Conservation (phyloP, 352 stramenopile species). For the Globisporangium echinulatum region DNA sequence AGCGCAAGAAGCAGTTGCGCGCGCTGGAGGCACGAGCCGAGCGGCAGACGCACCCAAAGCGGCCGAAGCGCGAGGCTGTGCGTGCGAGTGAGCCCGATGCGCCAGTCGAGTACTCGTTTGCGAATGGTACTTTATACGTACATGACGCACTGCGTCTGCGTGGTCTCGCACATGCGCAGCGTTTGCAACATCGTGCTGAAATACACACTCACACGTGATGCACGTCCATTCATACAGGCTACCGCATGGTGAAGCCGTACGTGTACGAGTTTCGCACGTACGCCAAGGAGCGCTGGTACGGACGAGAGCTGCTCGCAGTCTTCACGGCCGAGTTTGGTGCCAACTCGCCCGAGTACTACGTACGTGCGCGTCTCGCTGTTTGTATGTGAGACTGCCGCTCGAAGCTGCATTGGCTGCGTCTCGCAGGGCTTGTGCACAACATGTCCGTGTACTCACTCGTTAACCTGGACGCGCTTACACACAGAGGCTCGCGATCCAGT, state of each 20-base stretch:
- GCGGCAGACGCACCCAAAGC: slow-evolving; percentile 13
- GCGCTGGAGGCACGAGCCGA: slow-evolving; percentile 13
- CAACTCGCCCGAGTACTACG: slow-evolving; percentile 84
- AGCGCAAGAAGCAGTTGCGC: slow-evolving; percentile 39
- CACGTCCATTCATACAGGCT: slow-evolving; percentile 27
- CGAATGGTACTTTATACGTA: slow-evolving; percentile 25
- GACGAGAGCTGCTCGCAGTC: slow-evolving; percentile 87
- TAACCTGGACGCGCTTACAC: background rate
- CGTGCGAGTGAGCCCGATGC: background rate
- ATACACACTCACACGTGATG: background rate
- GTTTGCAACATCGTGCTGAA: background rate
- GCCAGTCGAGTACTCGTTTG: slow-evolving; percentile 55
- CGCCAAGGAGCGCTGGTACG: slow-evolving; percentile 94
- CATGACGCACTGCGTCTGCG: too few relatives aligned
- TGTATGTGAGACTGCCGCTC: slow-evolving; percentile 1
- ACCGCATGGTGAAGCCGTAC: slow-evolving; percentile 90
- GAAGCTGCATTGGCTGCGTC: too few relatives aligned
- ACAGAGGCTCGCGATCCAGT: slow-evolving; percentile 88
- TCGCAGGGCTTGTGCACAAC: too few relatives aligned
- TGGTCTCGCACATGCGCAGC: too few relatives aligned
- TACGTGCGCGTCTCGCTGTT: slow-evolving; percentile 16
- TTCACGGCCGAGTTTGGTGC: slow-evolving; percentile 85
- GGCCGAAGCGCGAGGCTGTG: slow-evolving; percentile 25
- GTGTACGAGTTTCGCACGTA: slow-evolving; percentile 94
- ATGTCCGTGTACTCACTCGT: too few relatives aligned